These are phyloP conservation scores for Avena insularis DNA, from an alignment of 176 grass and related monocot genomes.

Conservation along the genomic window DNA sequence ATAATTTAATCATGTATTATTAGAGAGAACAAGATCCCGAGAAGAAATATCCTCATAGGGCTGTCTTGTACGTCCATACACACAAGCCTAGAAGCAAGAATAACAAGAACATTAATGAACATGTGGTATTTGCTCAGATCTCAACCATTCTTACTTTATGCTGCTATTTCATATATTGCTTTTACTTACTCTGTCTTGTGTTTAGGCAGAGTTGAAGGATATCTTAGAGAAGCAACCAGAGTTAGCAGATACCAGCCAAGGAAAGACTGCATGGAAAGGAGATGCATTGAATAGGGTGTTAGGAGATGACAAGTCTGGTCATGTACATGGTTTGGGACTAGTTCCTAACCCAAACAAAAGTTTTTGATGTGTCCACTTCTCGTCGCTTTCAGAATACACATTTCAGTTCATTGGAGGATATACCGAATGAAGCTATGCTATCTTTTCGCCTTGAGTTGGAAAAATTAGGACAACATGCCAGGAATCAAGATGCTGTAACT, in stretches of 20 bases:
- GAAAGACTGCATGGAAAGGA: constrained; percentile 31
- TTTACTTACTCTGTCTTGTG: background rate
- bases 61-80: background rate
- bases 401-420: background rate
- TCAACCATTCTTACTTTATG: background rate
- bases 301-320: constrained; percentile 27
- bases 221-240: background rate
- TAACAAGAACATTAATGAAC: background rate
- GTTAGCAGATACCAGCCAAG: background rate
- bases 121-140: background rate
- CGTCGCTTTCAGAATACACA: background rate
- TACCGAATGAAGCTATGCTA: background rate
- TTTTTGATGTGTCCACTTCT: background rate
- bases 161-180: background rate
- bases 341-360: background rate
- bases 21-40: background rate
- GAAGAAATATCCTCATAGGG: constrained; percentile 14
- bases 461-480: background rate
- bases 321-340: background rate
- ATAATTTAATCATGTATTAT: background rate
- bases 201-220: background rate
- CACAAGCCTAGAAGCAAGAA: background rate
- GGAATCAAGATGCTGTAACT: background rate
- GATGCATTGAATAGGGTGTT: constrained; percentile 22
- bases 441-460: background rate